These are phyloP conservation scores for Hypericum androsaemum DNA, from an alignment of 345 rosid species.

Conservation along the genomic window DNA sequence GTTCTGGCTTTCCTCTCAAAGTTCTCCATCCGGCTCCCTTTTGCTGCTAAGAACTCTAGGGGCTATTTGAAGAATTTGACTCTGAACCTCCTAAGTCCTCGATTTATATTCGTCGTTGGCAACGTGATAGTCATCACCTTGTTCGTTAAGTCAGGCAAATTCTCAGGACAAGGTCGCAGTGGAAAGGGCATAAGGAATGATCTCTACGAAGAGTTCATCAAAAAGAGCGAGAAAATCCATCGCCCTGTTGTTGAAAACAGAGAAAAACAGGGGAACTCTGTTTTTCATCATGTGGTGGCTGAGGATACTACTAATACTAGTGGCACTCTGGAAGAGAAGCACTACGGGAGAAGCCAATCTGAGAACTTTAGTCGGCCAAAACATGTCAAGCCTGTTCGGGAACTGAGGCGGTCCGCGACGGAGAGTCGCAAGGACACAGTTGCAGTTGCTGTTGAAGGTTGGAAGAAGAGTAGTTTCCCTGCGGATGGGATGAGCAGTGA, in stretches of 20 bases:
- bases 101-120: constrained; percentile 69
- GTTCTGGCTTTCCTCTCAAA: constrained; percentile 48
- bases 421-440: background rate
- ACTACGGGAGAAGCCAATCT: constrained; percentile 1
- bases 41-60: constrained; percentile 45
- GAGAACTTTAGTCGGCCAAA: background rate
- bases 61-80: constrained; percentile 46
- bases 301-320: background rate
- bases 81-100: constrained; percentile 43
- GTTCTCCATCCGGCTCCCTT: constrained; percentile 40
- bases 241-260: background rate
- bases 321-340: background rate
- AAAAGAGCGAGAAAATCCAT: background rate
- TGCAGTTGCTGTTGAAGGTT: too few relatives aligned
- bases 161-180: background rate
- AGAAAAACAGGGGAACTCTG: constrained; percentile 2
- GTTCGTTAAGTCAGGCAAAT: background rate
- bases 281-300: background rate
- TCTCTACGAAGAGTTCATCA: constrained; percentile 4
- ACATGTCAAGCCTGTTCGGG: background rate
- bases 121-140: constrained; percentile 57
- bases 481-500: constrained; percentile 5
- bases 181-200: background rate
- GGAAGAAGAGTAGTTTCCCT: constrained; percentile 1
- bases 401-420: constrained; percentile 4